Base-by-base conservation (phyloP, 2,329 filamentous ascomycete species). In the Neonectria sp. region DNA sequence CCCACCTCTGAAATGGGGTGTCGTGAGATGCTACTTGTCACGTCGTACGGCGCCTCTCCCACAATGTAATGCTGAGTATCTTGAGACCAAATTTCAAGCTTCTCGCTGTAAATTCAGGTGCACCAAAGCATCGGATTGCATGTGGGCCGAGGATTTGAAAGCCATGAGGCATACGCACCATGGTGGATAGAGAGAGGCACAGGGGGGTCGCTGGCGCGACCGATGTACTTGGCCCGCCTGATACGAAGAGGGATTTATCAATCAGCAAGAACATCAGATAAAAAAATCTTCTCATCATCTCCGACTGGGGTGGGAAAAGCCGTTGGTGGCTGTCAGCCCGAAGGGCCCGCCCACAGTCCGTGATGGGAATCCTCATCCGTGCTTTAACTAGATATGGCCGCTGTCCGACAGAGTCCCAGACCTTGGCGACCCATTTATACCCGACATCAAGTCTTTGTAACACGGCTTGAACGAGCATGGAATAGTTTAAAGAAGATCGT, bases 181-280 rank as follows among this genome's bases (percentile, higher is more conserved):
- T 37, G 13, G 35, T 37, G 35, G 35, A 15, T 37, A 37, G 35
- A 37, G 8, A 31, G 35, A 37, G 13, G 35, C 35, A 37, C 12
- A 37, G 12, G 35, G 3, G 25, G 48, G 27, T 31, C 33, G 46
- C 12, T 5, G 48, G 25, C 48, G n/a, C 27, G 27, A 21, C 27
- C 15, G 48, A 31, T 6, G 25, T 5, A 31, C 48, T 17, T 31
- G 48, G 15, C 27, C 48, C 27, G 27, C 48, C 48, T 27, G 33
- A 51, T 56, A 59, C 61, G 61, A 64, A 37, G 61, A 59, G 61
- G 29, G 12, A 59, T 64, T 64, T 64, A 64, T 64, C 61, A 64
- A 59, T 64, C 55, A 43, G 37, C 27, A 27, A 45, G 37, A 37
- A 4, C 61, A 64, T 64, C 61, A 58, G 61, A 64, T 64, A 64